Percentiles rank a stretch among this genome's conserved stretches.
phyloP scores from a whole-genome alignment of 129 eudicot genomes.

The Helianthus tuberosus region DNA sequence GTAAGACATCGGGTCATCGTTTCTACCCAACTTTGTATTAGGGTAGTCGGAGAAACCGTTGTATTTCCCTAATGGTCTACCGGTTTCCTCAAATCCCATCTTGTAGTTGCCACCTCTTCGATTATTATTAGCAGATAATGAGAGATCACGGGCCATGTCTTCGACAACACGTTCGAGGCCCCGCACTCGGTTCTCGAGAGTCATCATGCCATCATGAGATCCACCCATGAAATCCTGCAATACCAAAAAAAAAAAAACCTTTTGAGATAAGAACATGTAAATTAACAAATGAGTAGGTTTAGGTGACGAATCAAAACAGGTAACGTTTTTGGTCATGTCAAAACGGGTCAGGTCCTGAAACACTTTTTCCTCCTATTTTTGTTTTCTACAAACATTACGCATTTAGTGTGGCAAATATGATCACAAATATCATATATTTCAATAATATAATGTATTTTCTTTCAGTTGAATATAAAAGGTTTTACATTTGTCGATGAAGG shows the following conservation, averaged over 20 bases:
- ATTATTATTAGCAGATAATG: constrained; percentile 59
- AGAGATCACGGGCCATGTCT: constrained; percentile 95
- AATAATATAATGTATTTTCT: neutral
- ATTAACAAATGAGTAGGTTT: neutral
- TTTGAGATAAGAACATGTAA: constrained; percentile 13
- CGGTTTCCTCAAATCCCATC: constrained; percentile 77
- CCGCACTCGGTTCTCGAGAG: constrained; percentile 83
- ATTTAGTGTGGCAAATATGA: neutral
- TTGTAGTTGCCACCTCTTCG: constrained; percentile 67
- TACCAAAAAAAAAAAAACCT: constrained; percentile 11
- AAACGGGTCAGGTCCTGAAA: neutral
- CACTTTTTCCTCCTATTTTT: neutral
- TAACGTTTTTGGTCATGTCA: neutral
- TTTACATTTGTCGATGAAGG: neutral
- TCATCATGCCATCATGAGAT: constrained; percentile 93
- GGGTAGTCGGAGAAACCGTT: constrained; percentile 72
- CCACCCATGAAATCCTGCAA: constrained; percentile 98
- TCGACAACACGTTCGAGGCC: constrained; percentile 97
- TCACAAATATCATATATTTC: neutral
- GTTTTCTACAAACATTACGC: neutral
- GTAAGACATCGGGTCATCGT: constrained; percentile 51
- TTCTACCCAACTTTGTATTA: constrained; percentile 56
- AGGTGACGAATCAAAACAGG: too few relatives aligned
- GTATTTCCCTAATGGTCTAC: constrained; percentile 63
- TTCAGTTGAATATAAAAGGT: neutral